Percentiles rank a stretch among this genome's conserved stretches.
Conservation (phyloP, 2,329 filamentous ascomycete genomes). For the Trichoderma sp. region DNA sequence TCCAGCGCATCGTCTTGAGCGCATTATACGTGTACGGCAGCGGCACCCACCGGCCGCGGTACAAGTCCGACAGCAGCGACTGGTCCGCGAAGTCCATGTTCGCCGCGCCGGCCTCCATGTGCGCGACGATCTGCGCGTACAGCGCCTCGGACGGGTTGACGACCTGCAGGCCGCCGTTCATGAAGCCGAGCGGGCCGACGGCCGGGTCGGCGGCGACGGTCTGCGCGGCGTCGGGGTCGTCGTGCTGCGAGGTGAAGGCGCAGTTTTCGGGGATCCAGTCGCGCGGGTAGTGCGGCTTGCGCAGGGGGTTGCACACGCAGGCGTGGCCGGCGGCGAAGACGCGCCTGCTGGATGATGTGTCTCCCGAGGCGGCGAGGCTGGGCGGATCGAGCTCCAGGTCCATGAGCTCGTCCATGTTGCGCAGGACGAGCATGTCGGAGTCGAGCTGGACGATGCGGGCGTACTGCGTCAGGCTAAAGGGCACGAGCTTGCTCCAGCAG, state of each 20-base stretch:
- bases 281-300: constrained; percentile 75
- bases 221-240: constrained; percentile 51
- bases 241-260: constrained; percentile 60
- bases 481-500: constrained; percentile 84
- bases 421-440: constrained; percentile 80
- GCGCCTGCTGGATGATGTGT: constrained; percentile 46
- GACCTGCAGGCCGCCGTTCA: constrained; percentile 53
- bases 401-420: constrained; percentile 94
- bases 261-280: constrained; percentile 65
- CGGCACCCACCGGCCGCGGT: constrained; percentile 57
- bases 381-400: constrained; percentile 68
- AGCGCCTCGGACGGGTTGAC: constrained; percentile 53
- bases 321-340: constrained; percentile 85
- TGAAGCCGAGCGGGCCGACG: constrained; percentile 52
- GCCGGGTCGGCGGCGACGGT: constrained; percentile 48
- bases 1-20: constrained; percentile 60
- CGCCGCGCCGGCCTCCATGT: constrained; percentile 52
- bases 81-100: constrained; percentile 63
- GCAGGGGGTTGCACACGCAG: constrained; percentile 82
- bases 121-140: constrained; percentile 54
- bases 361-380: constrained; percentile 32
- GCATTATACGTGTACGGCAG: constrained; percentile 65
- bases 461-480: constrained; percentile 77
- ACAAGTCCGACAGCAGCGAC: constrained; percentile 58
- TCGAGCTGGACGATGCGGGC: constrained; percentile 81